phyloP scores from a whole-genome alignment of 2,329 filamentous ascomycete species.

The Hymenoscyphus occultus region DNA sequence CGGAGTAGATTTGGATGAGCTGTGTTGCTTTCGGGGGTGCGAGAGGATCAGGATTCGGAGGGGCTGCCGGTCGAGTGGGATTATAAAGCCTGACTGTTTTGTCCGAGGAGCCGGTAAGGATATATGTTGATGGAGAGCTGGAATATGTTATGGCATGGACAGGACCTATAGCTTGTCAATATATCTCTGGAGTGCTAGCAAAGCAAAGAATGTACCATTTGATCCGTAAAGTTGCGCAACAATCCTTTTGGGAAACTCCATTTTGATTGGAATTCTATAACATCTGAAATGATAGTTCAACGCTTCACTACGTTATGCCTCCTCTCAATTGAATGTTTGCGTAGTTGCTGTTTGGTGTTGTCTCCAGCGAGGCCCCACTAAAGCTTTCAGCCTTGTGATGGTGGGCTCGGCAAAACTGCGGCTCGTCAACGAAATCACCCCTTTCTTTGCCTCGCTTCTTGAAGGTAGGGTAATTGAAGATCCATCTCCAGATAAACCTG shows the following conservation, averaged over 20 bases:
- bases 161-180: conserved; percentile 49
- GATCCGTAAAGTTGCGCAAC: conserved; percentile 56
- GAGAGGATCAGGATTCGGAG: conserved; percentile 40
- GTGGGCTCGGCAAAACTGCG: neutral
- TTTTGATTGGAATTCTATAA: conserved; percentile 20
- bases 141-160: conserved; percentile 73
- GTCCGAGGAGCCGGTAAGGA: conserved; percentile 84
- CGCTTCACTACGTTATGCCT: neutral
- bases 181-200: neutral
- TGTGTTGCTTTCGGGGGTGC: conserved; percentile 39
- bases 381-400: neutral
- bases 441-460: neutral
- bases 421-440: neutral
- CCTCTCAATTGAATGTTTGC: neutral
- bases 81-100: conserved; percentile 86
- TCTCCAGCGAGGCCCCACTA: neutral
- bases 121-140: conserved; percentile 67
- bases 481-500: too few species aligned
- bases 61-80: conserved; percentile 51
- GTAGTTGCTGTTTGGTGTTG: neutral
- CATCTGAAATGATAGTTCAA: neutral
- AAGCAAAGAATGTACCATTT: conserved; percentile 47
- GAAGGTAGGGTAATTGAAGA: neutral
- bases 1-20: conserved; percentile 83
- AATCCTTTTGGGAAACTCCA: conserved; percentile 45